Evolutionary conservation across 2,329 filamentous ascomycete genomes (phyloP).

Genomic region (Cladosporium sp.): DNA sequence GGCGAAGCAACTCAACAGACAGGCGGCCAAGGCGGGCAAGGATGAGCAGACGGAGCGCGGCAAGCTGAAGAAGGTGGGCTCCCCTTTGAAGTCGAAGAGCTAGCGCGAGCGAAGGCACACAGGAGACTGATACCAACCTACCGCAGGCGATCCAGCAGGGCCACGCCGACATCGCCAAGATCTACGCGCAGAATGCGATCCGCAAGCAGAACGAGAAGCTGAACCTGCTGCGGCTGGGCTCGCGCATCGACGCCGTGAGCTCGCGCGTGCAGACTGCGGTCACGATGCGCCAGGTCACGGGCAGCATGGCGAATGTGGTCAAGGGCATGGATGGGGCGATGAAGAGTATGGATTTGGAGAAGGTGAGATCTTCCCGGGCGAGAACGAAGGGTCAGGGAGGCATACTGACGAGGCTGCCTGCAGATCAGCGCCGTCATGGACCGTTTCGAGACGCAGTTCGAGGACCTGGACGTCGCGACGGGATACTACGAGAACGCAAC

Average conservation of each 20-base stretch:
- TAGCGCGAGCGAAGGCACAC: background rate
- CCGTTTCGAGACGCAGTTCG: conserved; percentile 54
- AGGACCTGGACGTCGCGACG: conserved; percentile 46
- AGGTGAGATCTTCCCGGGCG: conserved; percentile 35
- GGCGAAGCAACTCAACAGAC: conserved; percentile 56
- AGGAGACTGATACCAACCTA: background rate
- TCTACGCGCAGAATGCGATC: conserved; percentile 58
- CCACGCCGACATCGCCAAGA: conserved; percentile 55
- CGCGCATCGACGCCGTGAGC: conserved; percentile 54
- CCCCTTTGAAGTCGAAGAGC: background rate
- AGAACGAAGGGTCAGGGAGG: background rate
- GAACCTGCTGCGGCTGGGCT: conserved; percentile 52
- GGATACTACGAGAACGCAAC: conserved; percentile 83
- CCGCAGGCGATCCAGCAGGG: conserved; percentile 51
- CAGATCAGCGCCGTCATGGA: conserved; percentile 62
- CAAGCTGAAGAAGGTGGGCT: conserved; percentile 53
- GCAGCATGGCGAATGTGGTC: conserved; percentile 57
- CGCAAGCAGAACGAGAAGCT: conserved; percentile 58
- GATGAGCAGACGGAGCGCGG: conserved; percentile 56
- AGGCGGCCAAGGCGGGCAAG: conserved; percentile 56
- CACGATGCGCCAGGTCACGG: conserved; percentile 56
- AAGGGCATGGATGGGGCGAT: conserved; percentile 57
- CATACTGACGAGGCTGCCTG: background rate
- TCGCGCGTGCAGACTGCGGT: conserved; percentile 57
- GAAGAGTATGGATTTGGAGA: conserved; percentile 59